These are phyloP conservation scores for Leptomonas seymouri DNA, from an alignment of 208 protist genomes.

Conservation along the genomic window DNA sequence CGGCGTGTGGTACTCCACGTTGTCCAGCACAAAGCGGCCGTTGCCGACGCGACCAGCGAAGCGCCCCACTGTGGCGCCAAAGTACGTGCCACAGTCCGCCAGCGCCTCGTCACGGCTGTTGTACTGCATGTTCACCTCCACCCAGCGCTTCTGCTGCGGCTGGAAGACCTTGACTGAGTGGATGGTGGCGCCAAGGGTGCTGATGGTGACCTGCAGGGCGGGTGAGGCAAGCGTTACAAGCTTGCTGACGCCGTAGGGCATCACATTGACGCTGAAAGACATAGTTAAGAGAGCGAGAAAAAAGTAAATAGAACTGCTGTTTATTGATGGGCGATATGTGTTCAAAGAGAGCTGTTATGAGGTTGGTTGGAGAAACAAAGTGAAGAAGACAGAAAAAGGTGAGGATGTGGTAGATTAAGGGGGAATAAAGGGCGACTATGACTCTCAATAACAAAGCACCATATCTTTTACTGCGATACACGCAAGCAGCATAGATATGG, in stretches of 20 bases:
- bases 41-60: slow-evolving; percentile 65
- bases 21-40: slow-evolving; percentile 46
- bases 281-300: slow-evolving; percentile 6
- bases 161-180: slow-evolving; percentile 47
- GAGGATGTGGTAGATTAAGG: too few species aligned
- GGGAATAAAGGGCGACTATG: too few species aligned
- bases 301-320: background rate
- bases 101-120: slow-evolving; percentile 46
- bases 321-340: too few species aligned
- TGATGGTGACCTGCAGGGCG: slow-evolving; percentile 43
- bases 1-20: slow-evolving; percentile 31
- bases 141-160: slow-evolving; percentile 39
- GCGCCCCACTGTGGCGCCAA: slow-evolving; percentile 64
- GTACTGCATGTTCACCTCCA: slow-evolving; percentile 61
- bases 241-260: slow-evolving; percentile 40
- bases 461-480: too few species aligned
- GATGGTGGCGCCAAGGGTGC: slow-evolving; percentile 56
- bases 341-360: background rate
- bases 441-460: too few species aligned
- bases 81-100: slow-evolving; percentile 45
- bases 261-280: slow-evolving; percentile 36
- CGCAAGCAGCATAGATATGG: too few species aligned
- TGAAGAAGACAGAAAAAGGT: too few species aligned
- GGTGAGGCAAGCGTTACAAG: slow-evolving; percentile 42
- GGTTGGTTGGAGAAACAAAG: background rate